A percentile compares a stretch with the other conserved stretches of the same genome.
Evolutionary conservation across 768 basidiomycete genomes (phyloP).

Genomic region (Psilocybe subaeruginosa): DNA sequence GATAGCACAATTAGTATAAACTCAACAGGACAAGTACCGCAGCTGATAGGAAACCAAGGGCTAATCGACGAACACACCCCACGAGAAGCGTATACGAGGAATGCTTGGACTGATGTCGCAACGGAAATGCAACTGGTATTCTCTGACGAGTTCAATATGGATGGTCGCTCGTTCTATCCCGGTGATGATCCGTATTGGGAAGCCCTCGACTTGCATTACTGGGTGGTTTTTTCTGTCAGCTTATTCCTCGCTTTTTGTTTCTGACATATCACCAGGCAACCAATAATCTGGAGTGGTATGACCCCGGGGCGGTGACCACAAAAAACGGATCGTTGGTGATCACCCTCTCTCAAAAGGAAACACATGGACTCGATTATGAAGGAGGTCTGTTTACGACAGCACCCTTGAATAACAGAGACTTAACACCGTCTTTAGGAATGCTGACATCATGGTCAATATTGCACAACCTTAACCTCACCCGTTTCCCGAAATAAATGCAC

Average conservation of each 20-base stretch:
- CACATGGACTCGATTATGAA: slow-evolving; percentile 72
- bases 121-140: slow-evolving; percentile 60
- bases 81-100: slow-evolving; percentile 49
- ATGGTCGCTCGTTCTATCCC: slow-evolving; percentile 76
- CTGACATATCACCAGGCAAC: slow-evolving; percentile 40
- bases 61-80: slow-evolving; percentile 66
- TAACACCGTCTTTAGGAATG: slow-evolving; percentile 36
- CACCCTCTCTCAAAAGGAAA: slow-evolving; percentile 63
- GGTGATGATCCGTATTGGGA: slow-evolving; percentile 89
- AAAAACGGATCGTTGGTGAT: slow-evolving; percentile 72
- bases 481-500: slow-evolving; percentile 6
- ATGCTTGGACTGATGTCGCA: slow-evolving; percentile 61
- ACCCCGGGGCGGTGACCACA: slow-evolving; percentile 80
- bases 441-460: slow-evolving; percentile 43
- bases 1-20: slow-evolving; percentile 60
- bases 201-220: slow-evolving; percentile 79
- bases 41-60: slow-evolving; percentile 52
- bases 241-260: not conserved
- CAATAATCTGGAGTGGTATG: slow-evolving; percentile 85
- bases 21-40: slow-evolving; percentile 57
- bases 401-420: slow-evolving; percentile 24
- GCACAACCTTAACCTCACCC: not conserved
- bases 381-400: slow-evolving; percentile 46
- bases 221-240: slow-evolving; percentile 41
- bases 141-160: slow-evolving; percentile 78